Conservation (phyloP, 768 basidiomycete genomes). For the Tylopilus felleus region DNA sequence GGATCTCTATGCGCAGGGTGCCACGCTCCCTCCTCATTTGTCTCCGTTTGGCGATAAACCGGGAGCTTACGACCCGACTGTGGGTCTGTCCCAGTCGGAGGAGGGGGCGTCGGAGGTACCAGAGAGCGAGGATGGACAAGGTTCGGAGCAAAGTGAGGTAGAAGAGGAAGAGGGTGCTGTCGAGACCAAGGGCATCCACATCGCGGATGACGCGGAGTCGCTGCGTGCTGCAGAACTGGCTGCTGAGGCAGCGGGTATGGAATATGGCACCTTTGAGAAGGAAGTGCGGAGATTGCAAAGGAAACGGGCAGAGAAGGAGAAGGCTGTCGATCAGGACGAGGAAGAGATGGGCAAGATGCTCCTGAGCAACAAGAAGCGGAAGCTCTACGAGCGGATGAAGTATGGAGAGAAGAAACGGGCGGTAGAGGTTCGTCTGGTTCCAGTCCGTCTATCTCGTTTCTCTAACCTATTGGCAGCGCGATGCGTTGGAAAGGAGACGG, state of each 20-base stretch:
- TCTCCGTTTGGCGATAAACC: constrained; percentile 89
- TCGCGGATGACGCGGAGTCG: constrained; percentile 56
- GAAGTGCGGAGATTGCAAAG: constrained; percentile 61
- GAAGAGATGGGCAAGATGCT: constrained; percentile 96
- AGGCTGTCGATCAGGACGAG: constrained; percentile 44
- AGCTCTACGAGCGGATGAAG: constrained; percentile 93
- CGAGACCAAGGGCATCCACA: constrained; percentile 30
- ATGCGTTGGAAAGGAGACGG: constrained; percentile 57
- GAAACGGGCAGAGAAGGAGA: constrained; percentile 32
- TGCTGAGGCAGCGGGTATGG: constrained; percentile 85
- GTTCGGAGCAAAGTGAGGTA: constrained; percentile 15
- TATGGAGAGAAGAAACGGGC: constrained; percentile 74
- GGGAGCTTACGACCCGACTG: constrained; percentile 71
- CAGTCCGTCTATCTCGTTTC: not conserved
- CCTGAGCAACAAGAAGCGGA: constrained; percentile 93
- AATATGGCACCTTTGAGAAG: constrained; percentile 75
- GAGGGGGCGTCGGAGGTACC: constrained; percentile 25
- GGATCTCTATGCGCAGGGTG: constrained; percentile 82
- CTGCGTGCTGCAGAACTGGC: constrained; percentile 86
- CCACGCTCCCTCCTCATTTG: constrained; percentile 86
- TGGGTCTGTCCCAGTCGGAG: constrained; percentile 25
- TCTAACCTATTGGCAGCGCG: constrained; percentile 44
- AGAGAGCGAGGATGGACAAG: constrained; percentile 29
- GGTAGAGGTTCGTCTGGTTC: constrained; percentile 60
- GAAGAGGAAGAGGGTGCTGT: constrained; percentile 27